Evolutionary conservation across 169 alveolate genomes (phyloP), one percentile per base, ranked within the genome.

Genomic region (Sarcocystis neurona): DNA sequence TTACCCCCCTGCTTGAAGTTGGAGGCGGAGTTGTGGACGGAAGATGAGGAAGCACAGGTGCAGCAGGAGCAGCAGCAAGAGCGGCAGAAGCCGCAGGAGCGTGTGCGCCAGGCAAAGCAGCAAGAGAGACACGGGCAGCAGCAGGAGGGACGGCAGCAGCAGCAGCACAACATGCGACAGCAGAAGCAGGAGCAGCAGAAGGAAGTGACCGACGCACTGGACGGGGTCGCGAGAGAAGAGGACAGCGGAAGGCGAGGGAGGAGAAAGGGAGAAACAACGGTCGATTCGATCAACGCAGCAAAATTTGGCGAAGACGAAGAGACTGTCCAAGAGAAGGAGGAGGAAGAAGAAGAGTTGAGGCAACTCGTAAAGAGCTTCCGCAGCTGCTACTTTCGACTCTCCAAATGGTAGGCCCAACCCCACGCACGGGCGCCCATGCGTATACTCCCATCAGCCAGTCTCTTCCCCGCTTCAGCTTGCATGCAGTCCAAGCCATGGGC

Each of bases 1-100:
- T 56, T 72, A 2, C 56, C 82, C 0, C 34, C 4, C 37, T 72
- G 82, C n/a, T 56, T 72, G 34, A 48, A 39, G 8, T n/a, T 72
- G 37, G 18, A 39, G 20, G 60, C 39, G 58, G 58, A n/a, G 37
- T 1, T 72, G 30, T 72, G 82, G 82, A 56, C 48, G 3, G 8
- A 34, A 20, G 82, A 72, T 6, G 58, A 72, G 23, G 66, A 12
- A 23, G 12, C 66, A 15, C 23, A 15, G 23, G 66, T 15, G 66
- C 30, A 53, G 66, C 12, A 23, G 30, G 66, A 53, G 12, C n/a
- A n/a, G n/a, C 79, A 84, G 66, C 80, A 44, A 56, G 46, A 84
- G 89, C 79, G 63, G 80, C 89, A 44, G 39, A 60, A 84, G 50
- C 89, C 63, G 79, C 89, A 60, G 79, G 80, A 68, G 46, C 89